These are phyloP conservation scores for Porphyrellus cyaneotinctus DNA, from an alignment of 768 basidiomycete species.

Conservation along the genomic window DNA sequence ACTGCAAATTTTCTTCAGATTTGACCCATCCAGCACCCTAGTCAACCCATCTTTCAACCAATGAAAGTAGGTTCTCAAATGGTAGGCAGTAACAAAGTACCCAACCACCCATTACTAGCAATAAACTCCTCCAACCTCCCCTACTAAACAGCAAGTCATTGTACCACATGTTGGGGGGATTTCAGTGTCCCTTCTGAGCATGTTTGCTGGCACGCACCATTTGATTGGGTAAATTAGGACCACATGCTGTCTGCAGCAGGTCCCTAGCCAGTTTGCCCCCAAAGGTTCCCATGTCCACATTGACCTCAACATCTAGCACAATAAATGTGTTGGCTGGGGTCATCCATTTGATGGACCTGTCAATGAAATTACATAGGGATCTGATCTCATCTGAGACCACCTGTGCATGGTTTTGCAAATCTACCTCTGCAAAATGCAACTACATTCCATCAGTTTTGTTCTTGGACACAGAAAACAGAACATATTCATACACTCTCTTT, in stretches of 20 bases:
- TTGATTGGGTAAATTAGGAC: neutral
- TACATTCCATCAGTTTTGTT: neutral
- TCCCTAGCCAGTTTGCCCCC: neutral
- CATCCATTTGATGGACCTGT: neutral
- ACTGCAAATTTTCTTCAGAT: neutral
- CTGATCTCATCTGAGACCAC: too few species aligned
- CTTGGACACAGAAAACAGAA: neutral
- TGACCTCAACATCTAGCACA: neutral
- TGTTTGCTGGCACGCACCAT: neutral
- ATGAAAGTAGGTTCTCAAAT: neutral
- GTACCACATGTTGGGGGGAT: neutral
- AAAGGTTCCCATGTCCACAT: neutral
- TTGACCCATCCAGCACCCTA: neutral
- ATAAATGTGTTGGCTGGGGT: neutral
- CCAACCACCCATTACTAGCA: neutral
- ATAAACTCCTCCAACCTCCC: neutral
- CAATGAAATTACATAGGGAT: neutral
- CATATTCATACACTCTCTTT: neutral
- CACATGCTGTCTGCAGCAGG: neutral
- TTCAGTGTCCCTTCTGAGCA: neutral
- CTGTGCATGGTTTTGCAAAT: too few species aligned
- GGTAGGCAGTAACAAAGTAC: neutral
- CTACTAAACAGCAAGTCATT: neutral
- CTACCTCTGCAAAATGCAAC: neutral
- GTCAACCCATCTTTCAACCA: neutral